Base-by-base conservation (phyloP, 2,329 filamentous ascomycete genomes). In the Talaromyces sp. region DNA sequence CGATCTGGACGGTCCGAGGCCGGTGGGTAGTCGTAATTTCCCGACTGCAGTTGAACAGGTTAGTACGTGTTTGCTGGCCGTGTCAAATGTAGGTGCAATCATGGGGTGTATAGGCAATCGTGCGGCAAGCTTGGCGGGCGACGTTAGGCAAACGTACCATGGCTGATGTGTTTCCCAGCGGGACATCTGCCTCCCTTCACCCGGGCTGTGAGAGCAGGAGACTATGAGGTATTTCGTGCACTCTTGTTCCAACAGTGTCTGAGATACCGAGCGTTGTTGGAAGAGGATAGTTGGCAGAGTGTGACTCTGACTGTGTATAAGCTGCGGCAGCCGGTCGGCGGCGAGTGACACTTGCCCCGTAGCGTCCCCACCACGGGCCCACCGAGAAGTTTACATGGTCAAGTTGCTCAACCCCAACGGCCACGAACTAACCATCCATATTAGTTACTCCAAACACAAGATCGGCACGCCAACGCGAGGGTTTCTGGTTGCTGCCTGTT, bases 11-110 rank as follows among this genome's bases (percentile, higher is more conserved):
- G 70, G 44, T 68, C 71, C 60, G 74, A 76, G 58, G 75, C 76
- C 59, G 74, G 73, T 59, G 77, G 76, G 63, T 75, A 72, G 67
- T 78, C 76, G 71, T 77, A 75, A 61, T 77, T 78, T 57, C 74
- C 75, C 62, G 78, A 76, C 78, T 80, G 65, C 27, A 65, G 40
- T 57, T 16, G 28, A 64, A 61, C 52, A 59, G 51, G 67, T 69
- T 64, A 70, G 66, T 64, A 66, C 56, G 60, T 42, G 56, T 44
- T 28, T 30, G 36, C 36, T 40, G 5, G 36, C 36, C 36, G 5
- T n/a, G 36, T 40, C 36, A 40, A n/a, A 16, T n/a, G 36, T 40
- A 14, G 36, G 36, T 40, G n/a, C 14, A 40, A n/a, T n/a, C 36
- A 40, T 40, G 36, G 5, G 10, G 34, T 36, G 34, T 12, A 36